phyloP scores from a whole-genome alignment of 2,329 filamentous ascomycete species.

The Ascochyta fabae region DNA sequence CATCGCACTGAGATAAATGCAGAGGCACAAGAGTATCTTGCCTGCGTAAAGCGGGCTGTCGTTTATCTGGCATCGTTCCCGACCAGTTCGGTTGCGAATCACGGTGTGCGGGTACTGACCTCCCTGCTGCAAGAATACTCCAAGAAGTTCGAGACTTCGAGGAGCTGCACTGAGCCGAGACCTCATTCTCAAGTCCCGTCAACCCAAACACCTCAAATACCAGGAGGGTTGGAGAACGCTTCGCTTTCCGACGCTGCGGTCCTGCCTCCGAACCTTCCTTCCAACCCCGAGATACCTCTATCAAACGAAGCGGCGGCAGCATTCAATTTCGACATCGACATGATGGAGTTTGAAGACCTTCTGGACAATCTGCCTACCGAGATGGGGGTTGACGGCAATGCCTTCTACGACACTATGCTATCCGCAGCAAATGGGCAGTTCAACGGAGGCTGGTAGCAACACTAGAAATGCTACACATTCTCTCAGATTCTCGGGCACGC shows the following conservation, averaged over 20 bases:
- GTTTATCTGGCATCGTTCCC: conserved; percentile 40
- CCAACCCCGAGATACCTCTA: conserved; percentile 8
- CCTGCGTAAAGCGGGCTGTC: conserved; percentile 44
- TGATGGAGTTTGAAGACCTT: conserved; percentile 34
- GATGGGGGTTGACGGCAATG: conserved; percentile 30
- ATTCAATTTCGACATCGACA: conserved; percentile 36
- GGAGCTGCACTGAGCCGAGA: conserved; percentile 6
- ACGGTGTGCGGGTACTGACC: conserved; percentile 48
- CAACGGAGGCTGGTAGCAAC: conserved; percentile 1
- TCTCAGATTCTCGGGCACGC: no score
- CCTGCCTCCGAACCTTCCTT: neutral
- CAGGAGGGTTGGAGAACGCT: conserved; percentile 7
- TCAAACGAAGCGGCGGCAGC: conserved; percentile 22
- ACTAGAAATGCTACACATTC: neutral
- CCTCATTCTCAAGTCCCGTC: conserved; percentile 1
- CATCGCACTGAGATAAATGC: conserved; percentile 29
- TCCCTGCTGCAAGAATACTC: conserved; percentile 43
- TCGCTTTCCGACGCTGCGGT: conserved; percentile 16
- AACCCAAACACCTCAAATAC: conserved; percentile 16
- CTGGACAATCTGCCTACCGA: conserved; percentile 32
- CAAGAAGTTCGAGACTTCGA: conserved; percentile 27
- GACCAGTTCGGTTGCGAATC: conserved; percentile 50
- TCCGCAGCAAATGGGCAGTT: conserved; percentile 16
- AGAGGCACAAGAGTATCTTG: conserved; percentile 33
- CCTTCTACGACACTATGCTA: conserved; percentile 35